Conservation (phyloP, 495 filamentous ascomycete genomes). For the Hypoxylon crocopeplum region DNA sequence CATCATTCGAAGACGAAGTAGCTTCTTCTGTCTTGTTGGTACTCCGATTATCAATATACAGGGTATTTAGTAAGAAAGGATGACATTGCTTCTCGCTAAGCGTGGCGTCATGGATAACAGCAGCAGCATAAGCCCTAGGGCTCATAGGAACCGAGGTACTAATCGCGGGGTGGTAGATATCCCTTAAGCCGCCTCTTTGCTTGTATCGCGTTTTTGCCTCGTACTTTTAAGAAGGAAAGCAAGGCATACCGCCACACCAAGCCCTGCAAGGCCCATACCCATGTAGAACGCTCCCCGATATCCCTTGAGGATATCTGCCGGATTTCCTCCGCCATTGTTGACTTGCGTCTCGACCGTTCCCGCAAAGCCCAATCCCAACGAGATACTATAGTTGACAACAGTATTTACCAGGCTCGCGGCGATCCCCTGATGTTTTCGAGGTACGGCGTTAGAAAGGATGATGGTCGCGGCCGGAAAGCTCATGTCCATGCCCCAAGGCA, state of each 20-base stretch:
- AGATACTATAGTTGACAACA: slow-evolving; percentile 54
- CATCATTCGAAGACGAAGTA: too few species aligned
- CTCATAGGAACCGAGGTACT: too few species aligned
- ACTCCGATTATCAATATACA: too few species aligned
- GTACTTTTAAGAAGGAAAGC: slow-evolving; percentile 26
- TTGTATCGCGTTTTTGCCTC: not conserved
- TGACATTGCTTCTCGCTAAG: too few species aligned
- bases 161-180: too few species aligned
- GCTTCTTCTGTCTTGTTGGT: too few species aligned
- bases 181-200: slow-evolving; percentile 8
- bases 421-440: slow-evolving; percentile 52
- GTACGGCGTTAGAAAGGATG: slow-evolving; percentile 49
- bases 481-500: slow-evolving; percentile 63
- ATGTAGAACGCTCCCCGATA: slow-evolving; percentile 48
- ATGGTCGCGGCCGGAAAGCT: slow-evolving; percentile 47
- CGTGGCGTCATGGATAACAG: too few species aligned
- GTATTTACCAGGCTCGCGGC: slow-evolving; percentile 52
- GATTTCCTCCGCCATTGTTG: slow-evolving; percentile 39
- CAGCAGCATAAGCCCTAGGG: too few species aligned
- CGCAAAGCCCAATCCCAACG: slow-evolving; percentile 55
- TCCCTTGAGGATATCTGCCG: slow-evolving; percentile 43
- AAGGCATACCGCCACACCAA: slow-evolving; percentile 34
- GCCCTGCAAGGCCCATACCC: slow-evolving; percentile 40
- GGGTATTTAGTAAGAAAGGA: too few species aligned
- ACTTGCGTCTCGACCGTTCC: slow-evolving; percentile 52